A percentile compares a stretch with the other conserved stretches of the same genome.
phyloP scores from a whole-genome alignment of 768 basidiomycete species.

The Leccinum olivaceopallidum region DNA sequence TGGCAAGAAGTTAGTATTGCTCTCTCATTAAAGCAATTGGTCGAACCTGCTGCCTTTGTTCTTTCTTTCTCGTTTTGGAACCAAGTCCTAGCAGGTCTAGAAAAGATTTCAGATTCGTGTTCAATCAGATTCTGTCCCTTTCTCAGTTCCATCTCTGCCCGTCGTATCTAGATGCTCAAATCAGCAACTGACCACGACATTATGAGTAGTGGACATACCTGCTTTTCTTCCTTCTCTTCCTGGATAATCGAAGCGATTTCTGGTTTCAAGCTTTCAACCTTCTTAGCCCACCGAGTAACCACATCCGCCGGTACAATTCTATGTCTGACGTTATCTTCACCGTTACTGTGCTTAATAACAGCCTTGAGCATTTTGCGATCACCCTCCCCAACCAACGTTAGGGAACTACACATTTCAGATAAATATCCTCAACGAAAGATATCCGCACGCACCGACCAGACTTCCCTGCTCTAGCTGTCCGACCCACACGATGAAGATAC shows the following conservation, averaged over 20 bases:
- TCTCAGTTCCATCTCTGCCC: slow-evolving; percentile 93
- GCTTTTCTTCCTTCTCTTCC: slow-evolving; percentile 96
- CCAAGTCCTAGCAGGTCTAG: slow-evolving; percentile 96
- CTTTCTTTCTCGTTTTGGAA: slow-evolving; percentile 92
- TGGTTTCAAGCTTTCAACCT: slow-evolving; percentile 65
- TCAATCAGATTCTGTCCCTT: slow-evolving; percentile 97
- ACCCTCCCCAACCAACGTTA: slow-evolving; percentile 93
- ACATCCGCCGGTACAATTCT: slow-evolving; percentile 81
- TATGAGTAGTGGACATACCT: slow-evolving; percentile 45
- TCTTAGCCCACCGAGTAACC: slow-evolving; percentile 67
- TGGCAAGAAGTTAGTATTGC: slow-evolving; percentile 6
- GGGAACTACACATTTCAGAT: slow-evolving; percentile 55
- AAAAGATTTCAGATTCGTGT: slow-evolving; percentile 89
- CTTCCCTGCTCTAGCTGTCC: slow-evolving; percentile 93
- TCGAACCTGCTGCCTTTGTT: slow-evolving; percentile 69
- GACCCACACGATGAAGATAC: slow-evolving; percentile 95
- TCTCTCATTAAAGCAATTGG: not conserved
- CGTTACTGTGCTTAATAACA: slow-evolving; percentile 84
- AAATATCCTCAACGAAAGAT: not conserved
- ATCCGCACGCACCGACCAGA: slow-evolving; percentile 73
- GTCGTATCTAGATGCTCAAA: slow-evolving; percentile 56
- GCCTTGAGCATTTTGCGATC: slow-evolving; percentile 97
- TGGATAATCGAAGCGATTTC: slow-evolving; percentile 79
- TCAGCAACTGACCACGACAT: slow-evolving; percentile 12
- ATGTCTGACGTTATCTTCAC: slow-evolving; percentile 82